Conservation (phyloP, 768 basidiomycete species). For the Lepiota subincarnata region DNA sequence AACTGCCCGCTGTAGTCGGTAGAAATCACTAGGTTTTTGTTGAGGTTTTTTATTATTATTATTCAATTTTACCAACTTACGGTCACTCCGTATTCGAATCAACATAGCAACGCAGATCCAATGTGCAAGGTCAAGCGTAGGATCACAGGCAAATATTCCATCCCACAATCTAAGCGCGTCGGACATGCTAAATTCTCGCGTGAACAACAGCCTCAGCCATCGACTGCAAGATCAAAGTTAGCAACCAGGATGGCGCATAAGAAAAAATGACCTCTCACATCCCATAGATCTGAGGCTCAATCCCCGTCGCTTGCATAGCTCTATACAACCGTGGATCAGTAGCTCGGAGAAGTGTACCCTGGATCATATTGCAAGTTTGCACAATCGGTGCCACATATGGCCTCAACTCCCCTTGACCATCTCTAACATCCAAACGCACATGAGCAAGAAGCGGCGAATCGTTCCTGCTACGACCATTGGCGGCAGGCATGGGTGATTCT, state of each 20-base stretch:
- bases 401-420: conserved; percentile 46
- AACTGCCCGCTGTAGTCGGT: conserved; percentile 86
- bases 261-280: conserved; percentile 56
- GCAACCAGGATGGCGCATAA: neutral
- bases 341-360: conserved; percentile 63
- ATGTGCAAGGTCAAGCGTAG: conserved; percentile 69
- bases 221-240: conserved; percentile 47
- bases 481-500: conserved; percentile 30
- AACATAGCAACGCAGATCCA: conserved; percentile 96
- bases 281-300: conserved; percentile 96
- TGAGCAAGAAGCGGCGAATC: conserved; percentile 31
- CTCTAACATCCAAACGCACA: conserved; percentile 40
- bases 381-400: conserved; percentile 85
- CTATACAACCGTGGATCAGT: conserved; percentile 80
- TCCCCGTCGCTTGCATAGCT: conserved; percentile 69
- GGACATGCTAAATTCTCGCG: conserved; percentile 80
- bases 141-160: conserved; percentile 85
- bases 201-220: conserved; percentile 91
- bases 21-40: conserved; percentile 60
- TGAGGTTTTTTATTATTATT: too few relatives aligned
- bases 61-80: conserved; percentile 34
- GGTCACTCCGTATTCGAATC: conserved; percentile 83
- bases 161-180: conserved; percentile 94
- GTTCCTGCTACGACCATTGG: neutral
- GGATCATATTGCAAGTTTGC: conserved; percentile 74